Conservation (phyloP, 2,329 filamentous ascomycete species). For the Pseudogymnoascus sp. region DNA sequence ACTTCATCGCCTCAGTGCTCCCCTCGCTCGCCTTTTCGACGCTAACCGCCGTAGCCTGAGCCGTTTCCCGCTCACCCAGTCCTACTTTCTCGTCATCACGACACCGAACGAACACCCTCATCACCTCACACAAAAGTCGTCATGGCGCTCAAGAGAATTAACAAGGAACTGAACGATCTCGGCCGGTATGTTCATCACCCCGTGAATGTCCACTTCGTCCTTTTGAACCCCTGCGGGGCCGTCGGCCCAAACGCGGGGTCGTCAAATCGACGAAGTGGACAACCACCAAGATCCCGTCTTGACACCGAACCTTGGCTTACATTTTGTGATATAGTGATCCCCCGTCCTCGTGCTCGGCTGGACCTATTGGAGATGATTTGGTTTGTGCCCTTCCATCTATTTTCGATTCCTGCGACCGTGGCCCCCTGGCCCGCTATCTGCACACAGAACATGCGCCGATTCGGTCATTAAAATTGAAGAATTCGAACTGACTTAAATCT, state of each 20-base stretch:
- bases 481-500: conserved; percentile 27
- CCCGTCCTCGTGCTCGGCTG: conserved; percentile 96
- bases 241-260: conserved; percentile 25
- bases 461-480: neutral
- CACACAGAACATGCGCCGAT: conserved; percentile 1
- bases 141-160: conserved; percentile 90
- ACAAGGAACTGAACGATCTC: conserved; percentile 87
- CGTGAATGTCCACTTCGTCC: neutral
- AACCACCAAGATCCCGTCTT: conserved; percentile 15
- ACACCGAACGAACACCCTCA: conserved; percentile 20
- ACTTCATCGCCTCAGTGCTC: neutral
- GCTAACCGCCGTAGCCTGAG: conserved; percentile 10
- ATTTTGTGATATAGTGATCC: conserved; percentile 61
- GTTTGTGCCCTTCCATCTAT: conserved; percentile 49
- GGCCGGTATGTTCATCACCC: conserved; percentile 58
- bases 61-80: conserved; percentile 6
- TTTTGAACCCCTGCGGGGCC: conserved; percentile 21
- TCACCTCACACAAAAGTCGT: conserved; percentile 20
- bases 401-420: neutral
- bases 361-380: conserved; percentile 93
- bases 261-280: conserved; percentile 27
- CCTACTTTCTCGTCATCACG: conserved; percentile 28
- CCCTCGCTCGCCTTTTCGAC: conserved; percentile 9
- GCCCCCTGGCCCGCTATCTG: neutral
- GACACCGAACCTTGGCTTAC: conserved; percentile 16